phyloP scores from a whole-genome alignment of 208 protist species.

The Trypanosoma cruzi region DNA sequence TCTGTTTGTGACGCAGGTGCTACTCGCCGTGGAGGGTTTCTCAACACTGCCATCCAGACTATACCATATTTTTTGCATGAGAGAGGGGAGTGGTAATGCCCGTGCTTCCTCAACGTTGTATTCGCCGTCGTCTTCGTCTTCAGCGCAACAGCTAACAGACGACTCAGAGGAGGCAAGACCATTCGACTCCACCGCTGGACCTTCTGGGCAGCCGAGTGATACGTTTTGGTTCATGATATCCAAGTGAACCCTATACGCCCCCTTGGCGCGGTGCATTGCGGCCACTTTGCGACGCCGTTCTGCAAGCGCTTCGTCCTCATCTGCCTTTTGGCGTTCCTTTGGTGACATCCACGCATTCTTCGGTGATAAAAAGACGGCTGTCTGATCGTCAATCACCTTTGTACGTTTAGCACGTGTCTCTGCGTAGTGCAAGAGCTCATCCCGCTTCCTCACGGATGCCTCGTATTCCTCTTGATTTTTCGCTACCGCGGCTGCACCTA shows the following conservation, averaged over 20 bases:
- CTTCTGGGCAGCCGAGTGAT: conserved; percentile 43
- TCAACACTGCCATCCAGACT: conserved; percentile 56
- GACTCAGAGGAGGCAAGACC: conserved; percentile 8
- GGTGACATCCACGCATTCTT: conserved; percentile 81
- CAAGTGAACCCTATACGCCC: conserved; percentile 76
- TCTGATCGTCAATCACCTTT: conserved; percentile 89
- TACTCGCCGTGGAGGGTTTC: conserved; percentile 5
- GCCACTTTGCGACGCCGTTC: conserved; percentile 59
- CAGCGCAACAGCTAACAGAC: conserved; percentile 15
- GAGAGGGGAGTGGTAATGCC: conserved; percentile 59
- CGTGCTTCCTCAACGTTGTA: conserved; percentile 28
- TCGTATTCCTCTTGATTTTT: conserved; percentile 68
- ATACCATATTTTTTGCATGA: conserved; percentile 88
- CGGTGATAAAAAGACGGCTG: conserved; percentile 64
- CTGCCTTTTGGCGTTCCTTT: conserved; percentile 49
- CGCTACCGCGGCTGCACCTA: conserved; percentile 68
- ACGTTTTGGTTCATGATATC: conserved; percentile 85
- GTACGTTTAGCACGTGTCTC: conserved; percentile 73
- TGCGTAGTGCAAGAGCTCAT: conserved; percentile 80
- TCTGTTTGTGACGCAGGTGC: not conserved
- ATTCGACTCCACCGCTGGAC: conserved; percentile 4
- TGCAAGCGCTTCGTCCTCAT: conserved; percentile 49
- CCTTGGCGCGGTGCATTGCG: conserved; percentile 56
- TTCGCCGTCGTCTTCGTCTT: not conserved
- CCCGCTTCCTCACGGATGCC: conserved; percentile 61